Percentiles rank a stretch among this genome's conserved stretches.
These are phyloP conservation scores for Serendipita indica DNA, from an alignment of 768 basidiomycete genomes.

Conservation along the genomic window DNA sequence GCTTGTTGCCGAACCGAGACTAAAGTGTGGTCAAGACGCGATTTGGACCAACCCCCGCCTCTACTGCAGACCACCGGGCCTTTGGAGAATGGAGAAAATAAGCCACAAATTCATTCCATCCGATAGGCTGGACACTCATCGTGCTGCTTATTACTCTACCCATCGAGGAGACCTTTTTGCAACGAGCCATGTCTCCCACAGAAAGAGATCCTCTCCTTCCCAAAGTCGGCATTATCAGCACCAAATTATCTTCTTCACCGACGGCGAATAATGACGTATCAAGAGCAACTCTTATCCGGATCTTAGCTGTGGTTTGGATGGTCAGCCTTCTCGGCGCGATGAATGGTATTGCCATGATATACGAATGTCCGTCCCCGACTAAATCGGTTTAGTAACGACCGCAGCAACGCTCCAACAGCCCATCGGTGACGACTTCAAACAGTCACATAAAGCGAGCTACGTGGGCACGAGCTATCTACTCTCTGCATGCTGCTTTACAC, in stretches of 20 bases:
- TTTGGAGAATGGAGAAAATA: too few relatives aligned
- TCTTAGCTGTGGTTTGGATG: slow-evolving; percentile 65
- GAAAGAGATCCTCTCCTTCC: neutral
- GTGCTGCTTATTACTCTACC: too few relatives aligned
- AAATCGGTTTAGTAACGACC: slow-evolving; percentile 44
- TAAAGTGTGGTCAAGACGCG: too few relatives aligned
- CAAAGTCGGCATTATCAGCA: neutral
- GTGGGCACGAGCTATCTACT: slow-evolving; percentile 80
- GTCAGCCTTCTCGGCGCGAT: slow-evolving; percentile 73
- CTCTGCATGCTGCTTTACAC: slow-evolving; percentile 82
- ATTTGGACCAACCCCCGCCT: too few relatives aligned
- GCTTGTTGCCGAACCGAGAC: too few relatives aligned
- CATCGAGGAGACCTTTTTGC: too few relatives aligned
- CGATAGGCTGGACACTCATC: too few relatives aligned
- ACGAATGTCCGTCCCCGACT: neutral
- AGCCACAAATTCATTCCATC: too few relatives aligned
- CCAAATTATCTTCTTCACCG: neutral
- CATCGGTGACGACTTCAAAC: slow-evolving; percentile 73
- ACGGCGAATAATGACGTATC: neutral
- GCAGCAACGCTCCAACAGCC: slow-evolving; percentile 75
- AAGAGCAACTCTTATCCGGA: slow-evolving; percentile 29
- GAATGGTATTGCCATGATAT: slow-evolving; percentile 40
- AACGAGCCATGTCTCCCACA: neutral
- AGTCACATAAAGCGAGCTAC: slow-evolving; percentile 57
- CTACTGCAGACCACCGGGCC: too few relatives aligned